phyloP scores from a whole-genome alignment of 139 green algal genomes.

The Trebouxia sp. region DNA sequence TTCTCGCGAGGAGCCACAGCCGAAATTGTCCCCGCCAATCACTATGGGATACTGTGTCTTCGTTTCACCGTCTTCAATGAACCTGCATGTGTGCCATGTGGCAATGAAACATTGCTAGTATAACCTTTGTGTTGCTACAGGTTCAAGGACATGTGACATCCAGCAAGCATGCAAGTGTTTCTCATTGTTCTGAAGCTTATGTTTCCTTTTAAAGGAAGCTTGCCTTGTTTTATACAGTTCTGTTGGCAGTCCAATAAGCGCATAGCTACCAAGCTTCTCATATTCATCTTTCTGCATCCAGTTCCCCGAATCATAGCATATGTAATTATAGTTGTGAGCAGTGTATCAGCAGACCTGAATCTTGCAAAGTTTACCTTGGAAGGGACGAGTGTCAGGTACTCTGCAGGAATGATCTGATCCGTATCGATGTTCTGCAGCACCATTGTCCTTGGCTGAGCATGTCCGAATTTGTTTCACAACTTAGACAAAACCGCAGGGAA shows the following conservation, averaged over 20 bases:
- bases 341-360: background rate
- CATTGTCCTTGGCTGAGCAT: background rate
- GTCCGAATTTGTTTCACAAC: background rate
- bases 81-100: conserved; percentile 55
- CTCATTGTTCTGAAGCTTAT: background rate
- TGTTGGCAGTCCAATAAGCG: conserved; percentile 85
- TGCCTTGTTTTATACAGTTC: conserved; percentile 70
- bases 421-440: conserved; percentile 94
- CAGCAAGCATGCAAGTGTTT: too few species aligned
- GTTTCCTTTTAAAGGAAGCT: too few species aligned
- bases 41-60: conserved; percentile 93
- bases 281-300: conserved; percentile 88
- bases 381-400: conserved; percentile 94
- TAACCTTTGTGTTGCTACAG: too few species aligned
- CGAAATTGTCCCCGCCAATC: conserved; percentile 94
- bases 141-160: too few species aligned
- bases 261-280: conserved; percentile 95
- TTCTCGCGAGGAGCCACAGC: conserved; percentile 91
- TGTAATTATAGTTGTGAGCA: background rate
- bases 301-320: background rate
- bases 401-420: conserved; percentile 96
- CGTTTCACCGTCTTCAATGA: conserved; percentile 76
- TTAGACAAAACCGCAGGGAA: background rate
- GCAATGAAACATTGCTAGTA: too few species aligned
- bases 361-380: conserved; percentile 73